Evolutionary conservation across 331 rosid species (phyloP).

Genomic region (Malus hybrid): DNA sequence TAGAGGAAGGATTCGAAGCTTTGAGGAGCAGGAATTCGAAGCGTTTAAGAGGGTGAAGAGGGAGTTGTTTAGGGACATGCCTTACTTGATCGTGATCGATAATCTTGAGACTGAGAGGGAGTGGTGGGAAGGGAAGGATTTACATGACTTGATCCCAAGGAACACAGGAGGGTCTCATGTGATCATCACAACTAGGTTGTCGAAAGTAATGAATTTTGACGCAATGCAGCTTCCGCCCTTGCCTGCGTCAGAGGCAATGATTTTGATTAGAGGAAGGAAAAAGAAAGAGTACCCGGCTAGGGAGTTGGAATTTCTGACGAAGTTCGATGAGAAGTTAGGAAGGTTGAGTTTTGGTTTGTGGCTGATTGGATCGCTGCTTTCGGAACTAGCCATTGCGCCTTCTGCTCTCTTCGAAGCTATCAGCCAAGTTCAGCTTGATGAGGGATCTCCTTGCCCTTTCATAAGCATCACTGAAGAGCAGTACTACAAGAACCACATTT

Average conservation of each 20-base stretch:
- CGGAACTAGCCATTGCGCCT: conserved; percentile 60
- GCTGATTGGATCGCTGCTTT: conserved; percentile 61
- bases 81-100: conserved; percentile 73
- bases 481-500: conserved; percentile 59
- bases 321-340: conserved; percentile 57
- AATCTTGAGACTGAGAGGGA: conserved; percentile 80
- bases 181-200: conserved; percentile 55
- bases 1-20: conserved; percentile 66
- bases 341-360: conserved; percentile 69
- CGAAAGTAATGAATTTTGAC: conserved; percentile 60
- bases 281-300: conserved; percentile 51
- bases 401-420: conserved; percentile 60
- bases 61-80: conserved; percentile 73
- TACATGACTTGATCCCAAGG: conserved; percentile 72
- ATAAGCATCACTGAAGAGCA: conserved; percentile 57
- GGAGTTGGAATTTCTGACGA: conserved; percentile 48
- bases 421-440: conserved; percentile 45
- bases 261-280: conserved; percentile 69
- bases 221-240: conserved; percentile 56
- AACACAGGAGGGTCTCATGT: conserved; percentile 77
- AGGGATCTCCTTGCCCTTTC: conserved; percentile 34
- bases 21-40: conserved; percentile 85
- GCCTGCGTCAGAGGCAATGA: conserved; percentile 61
- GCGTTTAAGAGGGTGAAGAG: conserved; percentile 82
- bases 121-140: conserved; percentile 83